These are phyloP conservation scores for Magnusiomyces paraingens DNA, from an alignment of 1,139 yeast species.

Conservation along the genomic window DNA sequence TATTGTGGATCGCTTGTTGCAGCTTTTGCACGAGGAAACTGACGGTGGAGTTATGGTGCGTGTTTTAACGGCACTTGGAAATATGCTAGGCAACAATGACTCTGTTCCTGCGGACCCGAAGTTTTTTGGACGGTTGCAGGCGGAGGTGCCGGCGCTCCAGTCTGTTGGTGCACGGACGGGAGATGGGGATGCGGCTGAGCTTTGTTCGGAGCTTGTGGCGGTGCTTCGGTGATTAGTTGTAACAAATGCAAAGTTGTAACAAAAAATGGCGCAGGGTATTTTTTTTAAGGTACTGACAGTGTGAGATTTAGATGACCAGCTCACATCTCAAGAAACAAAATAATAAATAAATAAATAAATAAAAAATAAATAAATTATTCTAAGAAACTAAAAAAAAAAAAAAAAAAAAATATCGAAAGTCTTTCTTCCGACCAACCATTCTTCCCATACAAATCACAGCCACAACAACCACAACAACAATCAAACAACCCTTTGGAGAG, in stretches of 20 bases:
- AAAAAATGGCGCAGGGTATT: not conserved
- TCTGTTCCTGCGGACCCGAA: not conserved
- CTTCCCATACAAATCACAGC: too few species aligned
- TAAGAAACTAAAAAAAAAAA: too few species aligned
- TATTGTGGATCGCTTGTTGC: constrained; percentile 25
- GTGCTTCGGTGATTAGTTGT: not conserved
- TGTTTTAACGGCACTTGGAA: constrained; percentile 2
- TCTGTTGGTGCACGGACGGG: constrained; percentile 6
- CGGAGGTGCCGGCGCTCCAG: not conserved
- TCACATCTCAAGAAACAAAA: too few species aligned
- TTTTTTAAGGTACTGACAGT: not conserved
- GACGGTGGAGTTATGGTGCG: constrained; percentile 12
- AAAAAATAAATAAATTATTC: too few species aligned
- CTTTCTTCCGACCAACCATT: too few species aligned
- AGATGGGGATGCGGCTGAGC: constrained; percentile 8
- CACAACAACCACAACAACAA: too few species aligned
- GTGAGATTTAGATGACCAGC: too few species aligned
- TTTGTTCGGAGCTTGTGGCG: constrained; percentile 5
- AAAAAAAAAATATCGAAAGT: too few species aligned
- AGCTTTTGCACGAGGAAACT: constrained; percentile 12
- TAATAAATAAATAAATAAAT: too few species aligned
- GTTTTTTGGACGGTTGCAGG: not conserved
- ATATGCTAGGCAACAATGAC: not conserved
- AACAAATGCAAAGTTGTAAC: not conserved
- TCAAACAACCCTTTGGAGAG: too few species aligned